Base-by-base conservation (phyloP, 2,329 filamentous ascomycete species). In the Fusarium sp. region DNA sequence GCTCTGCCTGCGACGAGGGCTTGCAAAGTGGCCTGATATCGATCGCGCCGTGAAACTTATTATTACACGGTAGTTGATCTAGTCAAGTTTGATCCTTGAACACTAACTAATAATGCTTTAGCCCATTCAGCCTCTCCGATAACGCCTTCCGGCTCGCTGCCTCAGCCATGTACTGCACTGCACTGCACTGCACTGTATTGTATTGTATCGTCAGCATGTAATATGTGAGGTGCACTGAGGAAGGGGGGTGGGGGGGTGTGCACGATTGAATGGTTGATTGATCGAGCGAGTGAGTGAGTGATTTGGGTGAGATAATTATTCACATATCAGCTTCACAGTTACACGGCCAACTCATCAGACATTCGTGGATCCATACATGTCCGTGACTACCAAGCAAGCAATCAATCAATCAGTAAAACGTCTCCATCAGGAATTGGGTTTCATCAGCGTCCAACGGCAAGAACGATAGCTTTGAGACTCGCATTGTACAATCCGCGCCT, bases 11-110 rank as follows among this genome's bases (percentile, higher is more conserved):
- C 47, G 62, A 67, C 58, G 41, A 57, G 49, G 71, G 71, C 71
- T 74, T 71, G 70, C 47, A 57, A 73, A 53, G 67, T 74, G 72
- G 72, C 58, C 72, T 74, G 72, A 74, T 74, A 64, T 74, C 59
- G 70, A 74, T 74, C 67, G 52, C 52, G 50, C 59, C 49, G 68
- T 70, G 71, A 61, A 70, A 69, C 69, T 73, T 62, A 66, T 60
- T 67, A 57, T 51, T 58, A 46, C 57, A 57, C 55, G 62, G 59
- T 52, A 53, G 41, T 53, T 56, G 37, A 26, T n/a, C 37, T 20
- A 47, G 40, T 28, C 63, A 57, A 57, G 42, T 23, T 57, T 50
- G 40, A 46, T 62, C 46, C 41, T 44, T 67, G 65, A 49, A 37
- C 57, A 62, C 50, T 41, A 18, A 50, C 41, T 28, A 37, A 50